Evolutionary conservation across 495 filamentous ascomycete genomes (phyloP).

Genomic region (Aspergillus bridgeri): DNA sequence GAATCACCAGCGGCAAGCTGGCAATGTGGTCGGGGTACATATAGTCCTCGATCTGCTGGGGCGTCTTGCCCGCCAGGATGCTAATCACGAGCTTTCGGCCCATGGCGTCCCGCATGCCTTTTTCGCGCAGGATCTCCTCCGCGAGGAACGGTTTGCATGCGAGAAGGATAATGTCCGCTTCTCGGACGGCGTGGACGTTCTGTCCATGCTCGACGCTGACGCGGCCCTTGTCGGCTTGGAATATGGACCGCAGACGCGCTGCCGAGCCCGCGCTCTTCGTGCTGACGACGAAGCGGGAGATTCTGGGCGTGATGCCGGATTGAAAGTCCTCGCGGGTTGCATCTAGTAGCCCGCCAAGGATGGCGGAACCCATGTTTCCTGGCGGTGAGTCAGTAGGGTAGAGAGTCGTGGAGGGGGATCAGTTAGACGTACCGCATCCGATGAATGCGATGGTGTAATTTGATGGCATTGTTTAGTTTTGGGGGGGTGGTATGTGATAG

Average conservation of each 20-base stretch:
- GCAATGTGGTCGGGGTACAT: too few species aligned
- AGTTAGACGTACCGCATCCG: constrained; percentile 26
- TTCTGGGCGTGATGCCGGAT: not conserved
- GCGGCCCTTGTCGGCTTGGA: constrained; percentile 7
- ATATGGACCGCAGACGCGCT: not conserved
- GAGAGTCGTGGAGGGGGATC: not conserved
- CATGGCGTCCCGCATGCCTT: constrained; percentile 36
- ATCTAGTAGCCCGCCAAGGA: constrained; percentile 32
- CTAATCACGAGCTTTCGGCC: constrained; percentile 77
- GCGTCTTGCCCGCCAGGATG: constrained; percentile 78
- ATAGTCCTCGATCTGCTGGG: constrained; percentile 51
- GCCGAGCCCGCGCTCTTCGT: constrained; percentile 31
- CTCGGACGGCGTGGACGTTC: constrained; percentile 24
- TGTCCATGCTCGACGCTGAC: constrained; percentile 6
- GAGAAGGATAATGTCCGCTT: constrained; percentile 33
- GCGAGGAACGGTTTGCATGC: constrained; percentile 39
- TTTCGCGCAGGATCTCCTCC: constrained; percentile 24
- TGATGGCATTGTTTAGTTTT: not conserved
- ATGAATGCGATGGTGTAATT: constrained; percentile 23
- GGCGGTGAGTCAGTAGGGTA: not conserved
- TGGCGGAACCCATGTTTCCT: constrained; percentile 42
- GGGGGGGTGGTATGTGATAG: not conserved
- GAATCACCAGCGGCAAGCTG: constrained; percentile 23
- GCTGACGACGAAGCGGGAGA: constrained; percentile 23
- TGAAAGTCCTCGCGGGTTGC: constrained; percentile 19